Base-by-base conservation (phyloP, 2,329 filamentous ascomycete genomes). In the Cladosporium sp. region DNA sequence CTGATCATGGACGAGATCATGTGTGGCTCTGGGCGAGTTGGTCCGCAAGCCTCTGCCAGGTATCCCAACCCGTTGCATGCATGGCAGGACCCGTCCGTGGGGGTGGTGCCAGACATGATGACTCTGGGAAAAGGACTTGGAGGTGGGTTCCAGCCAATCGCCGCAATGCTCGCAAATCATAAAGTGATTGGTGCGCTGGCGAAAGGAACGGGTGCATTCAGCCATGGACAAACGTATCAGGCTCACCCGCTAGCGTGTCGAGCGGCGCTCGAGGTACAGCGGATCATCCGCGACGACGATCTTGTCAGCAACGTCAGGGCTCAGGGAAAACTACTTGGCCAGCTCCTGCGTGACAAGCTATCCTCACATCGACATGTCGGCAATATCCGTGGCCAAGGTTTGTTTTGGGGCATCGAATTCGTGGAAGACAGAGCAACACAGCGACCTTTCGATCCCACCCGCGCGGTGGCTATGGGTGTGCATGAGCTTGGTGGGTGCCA, bases 1-100 rank as follows among this genome's bases (percentile, higher is more conserved):
- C 77, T 94, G n/a, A 87, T 93, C 47, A 74, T 93, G 0, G 90
- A 94, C 66, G 90, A 93, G 69, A 80, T 91, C 45, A 90, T 92
- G 87, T 87, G 83, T 50, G 86, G 86, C 2, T 82, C 82, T 71
- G 85, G 86, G 1, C 75, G 85, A 1, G 80, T 79, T 0, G 85
- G 84, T 0, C 79, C 75, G 4, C 65, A 65, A 37, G 66, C 69
- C 3, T 65, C 69, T 5, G 59, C 61, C 14, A 61, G 59, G 22
- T 69, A 64, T 49, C 67, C 67, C 9, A 66, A 62, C 28, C 70
- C 71, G 8, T 71, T 87, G 63, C 82, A 89, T 72, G 82, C 84
- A 1, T 89, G 84, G 81, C 78, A 87, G 64, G 77, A 84, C 50
- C 69, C 70, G 9, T 60, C 67, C 6, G 80, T 85, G 28, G 78